These are phyloP conservation scores for Ramaria sp. DNA, from an alignment of 768 basidiomycete species.

Conservation along the genomic window DNA sequence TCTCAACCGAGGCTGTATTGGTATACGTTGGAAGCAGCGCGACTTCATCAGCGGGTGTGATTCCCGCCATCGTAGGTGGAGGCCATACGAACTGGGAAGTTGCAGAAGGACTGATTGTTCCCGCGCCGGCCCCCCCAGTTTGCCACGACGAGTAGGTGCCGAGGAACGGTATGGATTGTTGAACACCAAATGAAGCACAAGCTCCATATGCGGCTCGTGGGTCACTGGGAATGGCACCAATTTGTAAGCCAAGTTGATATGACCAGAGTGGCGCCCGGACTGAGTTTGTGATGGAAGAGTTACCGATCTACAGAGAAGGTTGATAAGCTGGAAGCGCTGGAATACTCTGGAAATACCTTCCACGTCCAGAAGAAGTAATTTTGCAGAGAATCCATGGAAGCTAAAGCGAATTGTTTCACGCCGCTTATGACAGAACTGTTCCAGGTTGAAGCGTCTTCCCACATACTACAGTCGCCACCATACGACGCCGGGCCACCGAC, in stretches of 20 bases:
- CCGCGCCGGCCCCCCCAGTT: slow-evolving; percentile 52
- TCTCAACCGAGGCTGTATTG: slow-evolving; percentile 43
- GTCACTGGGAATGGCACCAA: slow-evolving; percentile 73
- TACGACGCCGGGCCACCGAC: slow-evolving; percentile 29
- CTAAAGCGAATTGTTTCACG: slow-evolving; percentile 37
- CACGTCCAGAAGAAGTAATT: slow-evolving; percentile 76
- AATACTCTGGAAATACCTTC: slow-evolving; percentile 36
- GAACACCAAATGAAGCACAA: slow-evolving; percentile 42
- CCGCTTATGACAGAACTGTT: slow-evolving; percentile 39
- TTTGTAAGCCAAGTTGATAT: slow-evolving; percentile 54
- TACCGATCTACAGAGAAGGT: slow-evolving; percentile 35
- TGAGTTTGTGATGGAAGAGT: slow-evolving; percentile 36
- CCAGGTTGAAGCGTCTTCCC: slow-evolving; percentile 44
- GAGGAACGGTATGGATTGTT: slow-evolving; percentile 30
- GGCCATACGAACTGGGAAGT: slow-evolving; percentile 41
- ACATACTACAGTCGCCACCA: slow-evolving; percentile 32
- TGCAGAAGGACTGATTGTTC: slow-evolving; percentile 32
- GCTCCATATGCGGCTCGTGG: slow-evolving; percentile 55
- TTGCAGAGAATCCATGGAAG: slow-evolving; percentile 56
- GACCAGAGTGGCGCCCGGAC: slow-evolving; percentile 55
- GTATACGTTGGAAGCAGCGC: slow-evolving; percentile 52
- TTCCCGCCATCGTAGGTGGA: slow-evolving; percentile 36
- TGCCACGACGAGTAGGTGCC: slow-evolving; percentile 52
- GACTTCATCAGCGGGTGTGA: slow-evolving; percentile 25
- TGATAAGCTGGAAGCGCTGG: neutral